Evolutionary conservation across 148 eudicot species (phyloP).

Genomic region (Mesembryanthemum crystallinum): DNA sequence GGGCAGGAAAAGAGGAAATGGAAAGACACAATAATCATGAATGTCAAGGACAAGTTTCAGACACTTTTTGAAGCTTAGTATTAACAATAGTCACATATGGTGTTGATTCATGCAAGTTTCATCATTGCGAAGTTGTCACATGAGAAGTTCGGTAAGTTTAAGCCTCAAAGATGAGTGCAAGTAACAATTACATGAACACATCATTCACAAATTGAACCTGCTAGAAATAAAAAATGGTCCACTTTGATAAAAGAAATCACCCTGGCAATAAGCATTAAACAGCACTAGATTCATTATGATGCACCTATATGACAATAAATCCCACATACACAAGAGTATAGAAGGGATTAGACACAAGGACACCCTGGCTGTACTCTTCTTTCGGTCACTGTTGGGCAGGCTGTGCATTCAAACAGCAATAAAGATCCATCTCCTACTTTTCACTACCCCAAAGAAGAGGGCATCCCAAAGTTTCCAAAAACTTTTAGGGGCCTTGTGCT

Average conservation of each 20-base stretch:
- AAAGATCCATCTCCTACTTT: background rate
- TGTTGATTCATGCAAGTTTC: background rate
- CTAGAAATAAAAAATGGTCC: slow-evolving; percentile 1
- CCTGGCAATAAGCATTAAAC: background rate
- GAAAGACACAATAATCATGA: background rate
- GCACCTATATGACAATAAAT: background rate
- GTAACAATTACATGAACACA: background rate
- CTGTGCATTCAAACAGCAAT: background rate
- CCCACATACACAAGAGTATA: background rate
- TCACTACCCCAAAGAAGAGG: background rate
- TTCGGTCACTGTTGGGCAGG: background rate
- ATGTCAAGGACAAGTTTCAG: background rate
- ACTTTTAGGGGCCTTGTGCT: too few species aligned
- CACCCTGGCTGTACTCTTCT: background rate
- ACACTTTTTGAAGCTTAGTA: background rate
- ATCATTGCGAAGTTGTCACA: background rate
- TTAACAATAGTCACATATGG: background rate
- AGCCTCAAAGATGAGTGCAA: slow-evolving; percentile 3
- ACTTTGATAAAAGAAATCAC: background rate
- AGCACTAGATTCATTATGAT: background rate
- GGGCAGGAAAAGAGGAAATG: background rate
- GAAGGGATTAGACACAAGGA: background rate
- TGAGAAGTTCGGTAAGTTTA: background rate
- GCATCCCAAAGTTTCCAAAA: too few species aligned
- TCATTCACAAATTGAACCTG: background rate